phyloP scores from a whole-genome alignment of 1,284 basidiomycete genomes.

The Neotropicomus parvogracilis region DNA sequence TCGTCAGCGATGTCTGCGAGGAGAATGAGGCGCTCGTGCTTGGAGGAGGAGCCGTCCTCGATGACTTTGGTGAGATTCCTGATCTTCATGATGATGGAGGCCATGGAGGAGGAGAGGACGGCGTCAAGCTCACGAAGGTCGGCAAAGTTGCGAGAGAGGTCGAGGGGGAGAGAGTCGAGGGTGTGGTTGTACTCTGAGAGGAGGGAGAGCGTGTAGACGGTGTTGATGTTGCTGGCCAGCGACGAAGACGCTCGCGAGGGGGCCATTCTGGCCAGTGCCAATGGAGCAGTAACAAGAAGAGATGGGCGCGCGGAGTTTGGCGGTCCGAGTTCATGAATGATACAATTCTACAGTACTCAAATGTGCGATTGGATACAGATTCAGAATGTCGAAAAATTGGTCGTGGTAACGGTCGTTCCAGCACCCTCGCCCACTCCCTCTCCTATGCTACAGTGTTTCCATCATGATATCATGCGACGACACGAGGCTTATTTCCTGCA shows the following conservation, averaged over 20 bases:
- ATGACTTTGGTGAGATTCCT: conserved; percentile 72
- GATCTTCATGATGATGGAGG: conserved; percentile 77
- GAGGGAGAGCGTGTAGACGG: conserved; percentile 61
- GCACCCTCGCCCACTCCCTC: not conserved
- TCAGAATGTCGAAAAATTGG: conserved; percentile 25
- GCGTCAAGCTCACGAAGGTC: conserved; percentile 98
- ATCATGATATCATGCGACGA: not conserved
- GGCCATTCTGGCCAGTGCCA: conserved; percentile 19
- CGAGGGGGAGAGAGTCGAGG: conserved; percentile 90
- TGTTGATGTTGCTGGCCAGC: conserved; percentile 35
- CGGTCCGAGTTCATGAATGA: conserved; percentile 25
- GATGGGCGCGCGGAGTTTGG: conserved; percentile 24
- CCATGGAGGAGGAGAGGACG: conserved; percentile 85
- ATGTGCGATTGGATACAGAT: conserved; percentile 24
- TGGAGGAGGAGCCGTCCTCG: conserved; percentile 62
- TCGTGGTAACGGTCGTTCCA: not conserved
- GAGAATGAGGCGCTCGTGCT: conserved; percentile 81
- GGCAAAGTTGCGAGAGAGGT: conserved; percentile 90
- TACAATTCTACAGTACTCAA: no score
- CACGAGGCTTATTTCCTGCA: conserved; percentile 18
- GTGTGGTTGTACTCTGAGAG: conserved; percentile 86
- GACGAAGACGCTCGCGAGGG: conserved; percentile 30
- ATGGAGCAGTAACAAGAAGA: not conserved
- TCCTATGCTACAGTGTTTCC: conserved; percentile 28
- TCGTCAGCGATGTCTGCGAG: conserved; percentile 94